A percentile compares a stretch with the other conserved stretches of the same genome.
Conservation (phyloP, 140 eudicot species). For the Flaveria floridana region DNA sequence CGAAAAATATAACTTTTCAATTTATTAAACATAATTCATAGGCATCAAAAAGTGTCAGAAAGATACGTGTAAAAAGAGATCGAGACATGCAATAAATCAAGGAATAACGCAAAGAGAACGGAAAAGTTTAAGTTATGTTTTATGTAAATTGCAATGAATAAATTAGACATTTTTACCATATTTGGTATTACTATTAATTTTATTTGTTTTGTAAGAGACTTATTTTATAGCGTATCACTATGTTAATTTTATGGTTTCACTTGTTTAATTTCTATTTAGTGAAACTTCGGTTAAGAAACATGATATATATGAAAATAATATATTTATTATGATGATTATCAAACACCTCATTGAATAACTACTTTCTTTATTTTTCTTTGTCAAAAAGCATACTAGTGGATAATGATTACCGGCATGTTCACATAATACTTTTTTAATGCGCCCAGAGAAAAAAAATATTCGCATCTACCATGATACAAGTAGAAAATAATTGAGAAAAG, state of each 20-base stretch:
- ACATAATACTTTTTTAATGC: constrained; percentile 17
- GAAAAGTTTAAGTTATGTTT: neutral
- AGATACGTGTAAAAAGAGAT: neutral
- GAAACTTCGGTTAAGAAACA: neutral
- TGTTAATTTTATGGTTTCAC: too few relatives aligned
- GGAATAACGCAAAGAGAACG: neutral
- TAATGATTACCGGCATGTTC: constrained; percentile 3
- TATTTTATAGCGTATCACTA: too few relatives aligned
- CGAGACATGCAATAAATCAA: neutral
- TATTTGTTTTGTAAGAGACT: too few relatives aligned
- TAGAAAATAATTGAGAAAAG: constrained; percentile 20
- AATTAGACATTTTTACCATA: too few relatives aligned
- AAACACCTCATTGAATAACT: neutral
- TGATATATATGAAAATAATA: too few relatives aligned
- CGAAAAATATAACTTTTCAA: neutral
- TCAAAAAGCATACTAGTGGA: neutral
- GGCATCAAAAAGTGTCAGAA: neutral
- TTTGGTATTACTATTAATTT: too few relatives aligned
- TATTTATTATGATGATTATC: neutral
- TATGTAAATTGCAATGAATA: neutral
- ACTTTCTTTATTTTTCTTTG: neutral
- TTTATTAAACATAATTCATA: neutral
- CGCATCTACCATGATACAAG: constrained; percentile 6
- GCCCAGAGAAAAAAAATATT: constrained; percentile 1
- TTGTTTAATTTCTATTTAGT: too few relatives aligned